These are phyloP conservation scores for Microdochium trichocladiopsis DNA, from an alignment of 2,329 filamentous ascomycete genomes.

Conservation along the genomic window DNA sequence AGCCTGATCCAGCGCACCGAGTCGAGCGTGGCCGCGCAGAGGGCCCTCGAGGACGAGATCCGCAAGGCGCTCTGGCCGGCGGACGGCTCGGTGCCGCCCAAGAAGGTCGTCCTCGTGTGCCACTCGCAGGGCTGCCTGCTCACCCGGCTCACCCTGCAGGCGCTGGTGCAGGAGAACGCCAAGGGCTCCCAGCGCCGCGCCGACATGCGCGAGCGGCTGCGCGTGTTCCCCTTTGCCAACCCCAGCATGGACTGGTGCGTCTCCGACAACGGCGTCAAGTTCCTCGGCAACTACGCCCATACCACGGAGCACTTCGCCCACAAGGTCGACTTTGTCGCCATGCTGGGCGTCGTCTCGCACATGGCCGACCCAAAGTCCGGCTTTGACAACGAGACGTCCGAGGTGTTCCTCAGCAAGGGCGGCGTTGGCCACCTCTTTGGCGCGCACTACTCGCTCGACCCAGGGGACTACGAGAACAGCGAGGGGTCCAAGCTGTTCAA, in stretches of 20 bases:
- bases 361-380: background rate
- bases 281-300: background rate
- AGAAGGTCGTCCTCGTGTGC: constrained; percentile 5
- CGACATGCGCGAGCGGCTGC: background rate
- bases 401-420: too few species aligned
- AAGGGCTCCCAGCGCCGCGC: background rate
- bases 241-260: constrained; percentile 6
- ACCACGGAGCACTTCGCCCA: constrained; percentile 6
- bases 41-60: constrained; percentile 1
- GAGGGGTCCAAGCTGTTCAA: too few species aligned
- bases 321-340: constrained; percentile 5
- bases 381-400: too few species aligned
- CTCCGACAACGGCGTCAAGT: background rate
- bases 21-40: background rate
- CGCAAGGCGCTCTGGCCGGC: background rate
- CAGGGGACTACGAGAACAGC: too few species aligned
- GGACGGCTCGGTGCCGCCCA: background rate
- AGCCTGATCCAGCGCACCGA: constrained; percentile 3
- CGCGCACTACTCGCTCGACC: too few species aligned
- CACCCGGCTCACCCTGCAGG: constrained; percentile 3
- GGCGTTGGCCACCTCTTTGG: too few species aligned
- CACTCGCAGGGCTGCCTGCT: constrained; percentile 6
- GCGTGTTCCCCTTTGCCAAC: constrained; percentile 3
- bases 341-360: constrained; percentile 3
- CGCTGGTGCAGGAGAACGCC: background rate